These are phyloP conservation scores for Epichloe typhina DNA, from an alignment of 2,329 filamentous ascomycete genomes.

Conservation along the genomic window DNA sequence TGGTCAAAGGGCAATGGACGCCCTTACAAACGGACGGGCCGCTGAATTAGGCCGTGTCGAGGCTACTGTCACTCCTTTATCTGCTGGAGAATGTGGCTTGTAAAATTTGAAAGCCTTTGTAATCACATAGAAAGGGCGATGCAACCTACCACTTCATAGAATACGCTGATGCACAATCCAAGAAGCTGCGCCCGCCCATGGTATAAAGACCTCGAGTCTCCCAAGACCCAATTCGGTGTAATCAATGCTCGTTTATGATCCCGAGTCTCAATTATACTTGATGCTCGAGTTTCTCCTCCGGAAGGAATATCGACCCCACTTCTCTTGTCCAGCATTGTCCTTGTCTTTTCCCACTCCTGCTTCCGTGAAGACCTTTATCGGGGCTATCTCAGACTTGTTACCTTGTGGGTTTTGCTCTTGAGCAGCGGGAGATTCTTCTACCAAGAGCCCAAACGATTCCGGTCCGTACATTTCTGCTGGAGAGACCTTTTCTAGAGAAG, in stretches of 20 bases:
- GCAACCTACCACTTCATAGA: not conserved
- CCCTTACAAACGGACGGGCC: slow-evolving; percentile 39
- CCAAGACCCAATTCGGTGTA: no score
- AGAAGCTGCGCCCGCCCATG: no score
- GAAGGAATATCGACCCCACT: not conserved
- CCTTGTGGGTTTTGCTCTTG: not conserved
- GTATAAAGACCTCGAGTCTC: no score
- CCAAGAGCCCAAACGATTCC: not conserved
- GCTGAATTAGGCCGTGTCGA: slow-evolving; percentile 9
- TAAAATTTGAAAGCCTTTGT: slow-evolving; percentile 4
- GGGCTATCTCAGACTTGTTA: not conserved
- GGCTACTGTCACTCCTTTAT: slow-evolving; percentile 32
- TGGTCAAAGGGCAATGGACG: slow-evolving; percentile 39
- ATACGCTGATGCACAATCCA: not conserved
- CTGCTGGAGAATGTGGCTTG: slow-evolving; percentile 29
- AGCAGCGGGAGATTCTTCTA: not conserved
- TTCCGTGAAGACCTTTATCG: no score
- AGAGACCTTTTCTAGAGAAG: not conserved
- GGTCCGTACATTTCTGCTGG: not conserved
- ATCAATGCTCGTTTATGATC: no score
- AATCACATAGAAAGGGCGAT: not conserved
- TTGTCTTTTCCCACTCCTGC: not conserved
- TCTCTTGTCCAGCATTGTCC: not conserved
- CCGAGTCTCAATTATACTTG: not conserved
- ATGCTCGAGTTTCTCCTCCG: not conserved